phyloP scores from a whole-genome alignment of 106 monocot species.

The Amphibolis antarctica region DNA sequence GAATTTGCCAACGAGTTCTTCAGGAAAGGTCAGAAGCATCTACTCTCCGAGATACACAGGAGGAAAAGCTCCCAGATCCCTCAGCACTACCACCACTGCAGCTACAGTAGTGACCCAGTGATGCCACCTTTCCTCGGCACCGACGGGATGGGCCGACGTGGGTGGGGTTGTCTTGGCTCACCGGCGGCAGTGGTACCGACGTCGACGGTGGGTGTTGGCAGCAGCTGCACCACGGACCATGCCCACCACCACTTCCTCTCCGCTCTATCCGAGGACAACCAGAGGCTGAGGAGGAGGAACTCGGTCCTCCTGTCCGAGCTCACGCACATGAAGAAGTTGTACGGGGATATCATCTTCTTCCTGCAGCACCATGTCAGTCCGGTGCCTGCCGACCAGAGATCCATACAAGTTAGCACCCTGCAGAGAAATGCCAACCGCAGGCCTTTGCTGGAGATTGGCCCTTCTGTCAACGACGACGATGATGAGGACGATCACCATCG shows the following conservation, averaged over 20 bases:
- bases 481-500: too few relatives aligned
- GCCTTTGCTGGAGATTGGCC: background rate
- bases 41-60: slow-evolving; percentile 9
- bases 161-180: too few relatives aligned
- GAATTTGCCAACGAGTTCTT: slow-evolving; percentile 17
- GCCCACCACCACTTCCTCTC: slow-evolving; percentile 21
- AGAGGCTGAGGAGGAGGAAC: slow-evolving; percentile 52
- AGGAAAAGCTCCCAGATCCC: slow-evolving; percentile 13
- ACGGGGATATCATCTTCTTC: slow-evolving; percentile 96
- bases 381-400: background rate
- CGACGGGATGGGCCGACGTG: too few relatives aligned
- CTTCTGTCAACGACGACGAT: background rate
- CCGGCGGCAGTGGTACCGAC: too few relatives aligned
- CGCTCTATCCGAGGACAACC: slow-evolving; percentile 47
- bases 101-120: background rate
- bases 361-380: slow-evolving; percentile 79
- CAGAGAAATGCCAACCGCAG: background rate
- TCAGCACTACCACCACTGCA: slow-evolving; percentile 4
- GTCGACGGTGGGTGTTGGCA: too few relatives aligned
- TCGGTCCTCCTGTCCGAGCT: slow-evolving; percentile 56
- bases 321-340: slow-evolving; percentile 79
- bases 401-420: background rate
- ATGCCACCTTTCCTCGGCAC: background rate
- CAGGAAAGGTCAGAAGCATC: slow-evolving; percentile 13
- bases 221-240: too few relatives aligned